Evolutionary conservation across 2,329 filamentous ascomycete genomes (phyloP).

Genomic region (Thermothelomyces thermophilus): DNA sequence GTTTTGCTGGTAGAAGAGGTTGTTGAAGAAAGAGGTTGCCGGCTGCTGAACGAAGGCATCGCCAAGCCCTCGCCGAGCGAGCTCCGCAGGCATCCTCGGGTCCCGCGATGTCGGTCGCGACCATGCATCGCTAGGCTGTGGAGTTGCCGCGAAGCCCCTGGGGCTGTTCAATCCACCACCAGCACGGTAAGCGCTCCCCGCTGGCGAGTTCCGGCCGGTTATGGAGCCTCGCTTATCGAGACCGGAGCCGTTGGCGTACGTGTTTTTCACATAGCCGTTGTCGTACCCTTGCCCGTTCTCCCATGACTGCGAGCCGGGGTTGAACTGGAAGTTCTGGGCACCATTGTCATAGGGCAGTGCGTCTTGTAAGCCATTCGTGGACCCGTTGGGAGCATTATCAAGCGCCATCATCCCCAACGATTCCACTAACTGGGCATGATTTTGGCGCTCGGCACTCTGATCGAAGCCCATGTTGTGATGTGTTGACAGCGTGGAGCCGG

Average conservation of each 20-base stretch:
- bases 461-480: conserved; percentile 36
- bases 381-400: conserved; percentile 27
- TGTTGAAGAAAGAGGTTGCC: conserved; percentile 28
- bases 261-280: conserved; percentile 27
- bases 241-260: conserved; percentile 28
- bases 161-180: conserved; percentile 28
- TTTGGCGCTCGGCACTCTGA: conserved; percentile 28
- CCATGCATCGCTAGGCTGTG: conserved; percentile 34
- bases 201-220: conserved; percentile 34
- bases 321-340: conserved; percentile 39
- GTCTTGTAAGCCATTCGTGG: conserved; percentile 10
- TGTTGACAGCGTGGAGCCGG: conserved; percentile 40
- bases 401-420: conserved; percentile 33
- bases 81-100: conserved; percentile 23
- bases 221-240: conserved; percentile 33
- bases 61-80: conserved; percentile 29
- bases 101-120: conserved; percentile 32
- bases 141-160: conserved; percentile 27
- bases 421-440: conserved; percentile 33
- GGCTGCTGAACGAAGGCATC: conserved; percentile 31
- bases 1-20: conserved; percentile 31
- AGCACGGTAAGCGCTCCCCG: conserved; percentile 28
- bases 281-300: conserved; percentile 30
- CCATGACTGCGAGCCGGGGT: conserved; percentile 44
- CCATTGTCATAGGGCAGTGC: conserved; percentile 21